Evolutionary conservation across 2,329 filamentous ascomycete species (phyloP), one percentile per base, ranked within the genome.

Genomic region (Ophiostoma ips): DNA sequence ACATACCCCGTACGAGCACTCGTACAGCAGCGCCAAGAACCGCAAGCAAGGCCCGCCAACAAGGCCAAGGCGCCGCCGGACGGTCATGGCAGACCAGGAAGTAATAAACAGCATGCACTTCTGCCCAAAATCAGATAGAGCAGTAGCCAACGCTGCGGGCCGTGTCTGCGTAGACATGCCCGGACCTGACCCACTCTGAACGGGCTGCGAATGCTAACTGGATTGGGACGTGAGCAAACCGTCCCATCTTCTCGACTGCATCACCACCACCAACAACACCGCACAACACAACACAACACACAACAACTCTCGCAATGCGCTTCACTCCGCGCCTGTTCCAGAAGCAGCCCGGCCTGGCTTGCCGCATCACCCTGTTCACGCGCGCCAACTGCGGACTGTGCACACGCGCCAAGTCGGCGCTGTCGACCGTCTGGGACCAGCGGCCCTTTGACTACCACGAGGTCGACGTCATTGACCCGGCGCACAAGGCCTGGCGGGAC

Each of bases 281-380:
- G 8, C 13, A 16, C 33, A 34, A 34, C 21, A 28, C 11, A 12
- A 24, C 15, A 30, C 31, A 19, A 12, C 24, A 12, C 15, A 3
- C 11, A 13, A 35, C 34, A 35, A 11, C 9, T n/a, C 34, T 5
- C 52, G 58, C 49, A 38, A 81, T 82, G 78, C 71, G 68, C 53
- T 60, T 68, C 34, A 73, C 77, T 2, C 56, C 59, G 37, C 68
- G 70, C 46, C 64, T 80, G 4, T 59, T 77, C 37, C 73, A 71
- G 53, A 59, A 72, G 53, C 50, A 46, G 50, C 43, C 43, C 5
- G 8, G 13, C 8, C 28, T 48, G 46, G 65, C 73, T 30, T 78
- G 73, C 60, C 74, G 81, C 52, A 81, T 89, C 59, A 89, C 85
- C 0, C 70, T 89, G 31, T 89, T 89, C 64, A 86, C 81, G 3